These are phyloP conservation scores for Xylaria telfairii DNA, from an alignment of 495 filamentous ascomycete species.

Conservation along the genomic window DNA sequence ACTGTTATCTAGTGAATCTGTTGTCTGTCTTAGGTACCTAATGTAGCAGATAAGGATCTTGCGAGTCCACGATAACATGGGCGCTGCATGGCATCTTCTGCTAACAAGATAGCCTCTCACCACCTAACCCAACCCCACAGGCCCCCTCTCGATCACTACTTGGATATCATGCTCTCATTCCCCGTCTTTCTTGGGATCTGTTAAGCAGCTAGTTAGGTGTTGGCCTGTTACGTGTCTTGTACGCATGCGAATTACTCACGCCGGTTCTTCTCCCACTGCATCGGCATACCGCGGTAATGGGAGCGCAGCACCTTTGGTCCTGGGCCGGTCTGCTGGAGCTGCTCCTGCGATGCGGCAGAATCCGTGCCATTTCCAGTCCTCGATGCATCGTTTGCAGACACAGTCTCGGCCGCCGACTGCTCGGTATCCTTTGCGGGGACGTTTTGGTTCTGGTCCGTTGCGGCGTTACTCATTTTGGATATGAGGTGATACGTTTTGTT, in stretches of 20 bases:
- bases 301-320: conserved; percentile 25
- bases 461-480: conserved; percentile 7
- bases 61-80: background rate
- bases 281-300: conserved; percentile 40
- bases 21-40: too few relatives aligned
- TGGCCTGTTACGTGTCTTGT: background rate
- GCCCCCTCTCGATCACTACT: background rate
- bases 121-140: background rate
- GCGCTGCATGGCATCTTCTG: background rate
- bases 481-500: background rate
- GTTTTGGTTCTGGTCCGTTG: conserved; percentile 17
- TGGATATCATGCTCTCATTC: conserved; percentile 7
- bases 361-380: background rate
- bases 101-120: background rate
- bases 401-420: background rate
- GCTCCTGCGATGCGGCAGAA: background rate
- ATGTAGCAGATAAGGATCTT: background rate
- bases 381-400: conserved; percentile 5
- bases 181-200: conserved; percentile 36
- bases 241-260: conserved; percentile 21
- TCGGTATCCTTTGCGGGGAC: conserved; percentile 13
- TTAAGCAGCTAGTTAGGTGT: conserved; percentile 14
- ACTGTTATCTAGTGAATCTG: background rate
- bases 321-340: conserved; percentile 11
- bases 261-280: conserved; percentile 42